Base-by-base conservation (phyloP, 2,329 filamentous ascomycete genomes). In the Fusarium udum region DNA sequence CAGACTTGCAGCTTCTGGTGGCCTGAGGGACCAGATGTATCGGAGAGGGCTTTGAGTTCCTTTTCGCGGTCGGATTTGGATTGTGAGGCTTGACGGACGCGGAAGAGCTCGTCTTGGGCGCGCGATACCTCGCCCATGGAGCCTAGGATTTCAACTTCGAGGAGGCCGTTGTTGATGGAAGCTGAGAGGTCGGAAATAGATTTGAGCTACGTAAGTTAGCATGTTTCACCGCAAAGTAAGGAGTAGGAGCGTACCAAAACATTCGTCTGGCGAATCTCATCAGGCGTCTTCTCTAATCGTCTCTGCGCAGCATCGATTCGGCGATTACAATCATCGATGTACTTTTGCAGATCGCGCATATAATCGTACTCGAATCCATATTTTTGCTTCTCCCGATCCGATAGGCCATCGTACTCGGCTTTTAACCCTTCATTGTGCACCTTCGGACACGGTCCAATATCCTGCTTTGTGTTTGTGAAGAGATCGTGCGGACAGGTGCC, bases 1-100 rank as follows among this genome's bases (percentile, higher is more conserved):
- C 96, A 99, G 52, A 99, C 96, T 82, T 99, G 96, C 45, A 99
- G 87, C 82, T 99, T 99, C 85, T 99, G 96, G 83, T 99, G 96
- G 24, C 96, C 96, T 1, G 92, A 95, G 0, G 96, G 96, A 0
- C 96, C 96, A 32, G 92, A 94, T 0, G 95, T 98, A 83, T 99
- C 96, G 62, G 93, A 93, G 31, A 99, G 88, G 7, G 92, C 91
- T 82, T 97, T 97, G 67, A 99, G 88, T 79, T 98, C 95, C 69
- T 92, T 90, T 84, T 98, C 95, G 71, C 91, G 90, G 70, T 96
- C 94, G 68, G 92, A 89, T 83, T 97, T 97, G 75, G 92, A 89
- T 73, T 93, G 89, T 79, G 93, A 92, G 49, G 94, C 92, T 76
- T 93, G 91, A 72, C 92, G 91, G 67, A 97, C 91, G 78, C 94